These are phyloP conservation scores for Boletus rubroflammeus DNA, from an alignment of 768 basidiomycete genomes.

Conservation along the genomic window DNA sequence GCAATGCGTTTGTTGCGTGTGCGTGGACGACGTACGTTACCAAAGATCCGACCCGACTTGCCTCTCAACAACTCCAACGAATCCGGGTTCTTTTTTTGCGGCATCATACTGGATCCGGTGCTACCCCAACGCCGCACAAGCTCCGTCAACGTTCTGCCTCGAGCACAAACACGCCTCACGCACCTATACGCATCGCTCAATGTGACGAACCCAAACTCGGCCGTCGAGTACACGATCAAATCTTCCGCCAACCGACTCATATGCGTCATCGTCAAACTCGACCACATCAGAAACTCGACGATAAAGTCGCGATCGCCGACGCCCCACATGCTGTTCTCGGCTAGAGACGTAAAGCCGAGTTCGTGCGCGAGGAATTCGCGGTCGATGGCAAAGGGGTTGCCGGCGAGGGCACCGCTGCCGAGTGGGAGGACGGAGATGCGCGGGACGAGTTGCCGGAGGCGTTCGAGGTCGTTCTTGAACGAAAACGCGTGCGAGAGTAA, in stretches of 20 bases:
- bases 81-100: slow-evolving; percentile 99
- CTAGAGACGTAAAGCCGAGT: slow-evolving; percentile 82
- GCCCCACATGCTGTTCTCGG: slow-evolving; percentile 96
- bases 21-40: slow-evolving; percentile 46
- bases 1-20: neutral
- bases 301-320: slow-evolving; percentile 97
- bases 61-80: slow-evolving; percentile 93
- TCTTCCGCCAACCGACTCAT: slow-evolving; percentile 95
- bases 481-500: slow-evolving; percentile 94
- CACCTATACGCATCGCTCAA: slow-evolving; percentile 97
- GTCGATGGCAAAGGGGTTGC: slow-evolving; percentile 93
- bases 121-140: slow-evolving; percentile 38
- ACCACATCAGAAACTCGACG: slow-evolving; percentile 97
- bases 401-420: slow-evolving; percentile 92
- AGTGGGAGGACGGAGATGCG: slow-evolving; percentile 92
- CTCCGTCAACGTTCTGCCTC: neutral
- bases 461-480: slow-evolving; percentile 85
- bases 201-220: slow-evolving; percentile 96
- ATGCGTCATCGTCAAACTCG: slow-evolving; percentile 87
- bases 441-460: slow-evolving; percentile 77
- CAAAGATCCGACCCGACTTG: slow-evolving; percentile 92
- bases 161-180: slow-evolving; percentile 13
- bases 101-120: slow-evolving; percentile 99
- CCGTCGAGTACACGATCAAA: slow-evolving; percentile 92
- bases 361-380: slow-evolving; percentile 89